Evolutionary conservation across 139 green algal species (phyloP).

Genomic region (Chlamydomonas urium): DNA sequence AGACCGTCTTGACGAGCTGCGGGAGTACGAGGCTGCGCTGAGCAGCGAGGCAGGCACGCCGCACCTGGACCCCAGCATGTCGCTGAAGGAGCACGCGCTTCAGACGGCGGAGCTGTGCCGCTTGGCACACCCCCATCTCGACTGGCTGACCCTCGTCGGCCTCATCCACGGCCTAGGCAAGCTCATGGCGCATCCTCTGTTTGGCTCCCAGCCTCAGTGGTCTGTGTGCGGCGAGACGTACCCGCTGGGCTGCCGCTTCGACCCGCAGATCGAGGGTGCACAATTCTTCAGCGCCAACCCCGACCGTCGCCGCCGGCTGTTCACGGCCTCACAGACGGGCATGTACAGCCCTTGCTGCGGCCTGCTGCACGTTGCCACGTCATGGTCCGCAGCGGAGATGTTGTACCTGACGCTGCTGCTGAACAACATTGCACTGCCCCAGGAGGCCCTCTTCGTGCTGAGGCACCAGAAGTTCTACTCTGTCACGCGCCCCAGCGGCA

Average conservation of each 20-base stretch:
- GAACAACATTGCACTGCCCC: constrained; percentile 42
- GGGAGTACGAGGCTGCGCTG: constrained; percentile 71
- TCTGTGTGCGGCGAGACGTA: constrained; percentile 79
- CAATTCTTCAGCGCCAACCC: constrained; percentile 72
- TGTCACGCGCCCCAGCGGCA: neutral
- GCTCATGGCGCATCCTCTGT: constrained; percentile 53
- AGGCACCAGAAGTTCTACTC: constrained; percentile 11
- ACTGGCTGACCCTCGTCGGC: constrained; percentile 71
- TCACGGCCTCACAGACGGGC: constrained; percentile 44
- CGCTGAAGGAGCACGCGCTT: constrained; percentile 68
- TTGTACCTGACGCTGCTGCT: constrained; percentile 70
- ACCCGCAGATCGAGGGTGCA: constrained; percentile 40
- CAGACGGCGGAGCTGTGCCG: constrained; percentile 73
- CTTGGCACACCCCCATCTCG: constrained; percentile 60
- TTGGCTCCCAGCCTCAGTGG: constrained; percentile 79
- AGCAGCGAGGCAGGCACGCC: constrained; percentile 1
- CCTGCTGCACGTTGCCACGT: constrained; percentile 52
- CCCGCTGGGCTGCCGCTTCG: constrained; percentile 81
- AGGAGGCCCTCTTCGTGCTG: constrained; percentile 61
- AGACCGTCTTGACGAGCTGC: constrained; percentile 55
- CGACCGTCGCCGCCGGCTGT: constrained; percentile 70
- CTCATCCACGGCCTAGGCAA: constrained; percentile 19
- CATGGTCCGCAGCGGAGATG: constrained; percentile 76
- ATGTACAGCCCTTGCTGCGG: constrained; percentile 39
- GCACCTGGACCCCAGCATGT: constrained; percentile 54